Conservation (phyloP, 371 early-diverging fungal species). For the Blakeslea trispora region DNA sequence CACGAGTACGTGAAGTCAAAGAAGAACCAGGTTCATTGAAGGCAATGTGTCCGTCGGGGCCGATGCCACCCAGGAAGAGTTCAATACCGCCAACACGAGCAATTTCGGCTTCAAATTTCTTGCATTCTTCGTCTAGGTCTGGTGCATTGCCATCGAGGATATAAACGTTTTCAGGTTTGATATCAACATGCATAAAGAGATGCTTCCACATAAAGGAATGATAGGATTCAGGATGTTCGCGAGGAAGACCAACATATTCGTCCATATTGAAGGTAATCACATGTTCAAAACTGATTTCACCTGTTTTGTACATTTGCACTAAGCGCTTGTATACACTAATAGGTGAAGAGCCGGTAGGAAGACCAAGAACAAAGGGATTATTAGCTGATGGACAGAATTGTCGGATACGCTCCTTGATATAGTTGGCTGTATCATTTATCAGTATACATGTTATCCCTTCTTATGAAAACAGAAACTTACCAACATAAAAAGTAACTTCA, state of each 20-base stretch:
- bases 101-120: slow-evolving; percentile 76
- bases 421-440: slow-evolving; percentile 14
- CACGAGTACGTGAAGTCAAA: slow-evolving; percentile 79
- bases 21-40: slow-evolving; percentile 90
- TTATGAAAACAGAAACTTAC: slow-evolving; percentile 36
- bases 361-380: slow-evolving; percentile 81
- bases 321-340: slow-evolving; percentile 66
- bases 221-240: slow-evolving; percentile 82
- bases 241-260: slow-evolving; percentile 61
- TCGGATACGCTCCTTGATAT: slow-evolving; percentile 58
- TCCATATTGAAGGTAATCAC: slow-evolving; percentile 70
- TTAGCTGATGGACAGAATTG: slow-evolving; percentile 75
- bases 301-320: slow-evolving; percentile 53
- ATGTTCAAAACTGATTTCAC: slow-evolving; percentile 60
- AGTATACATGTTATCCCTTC: slow-evolving; percentile 9
- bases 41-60: slow-evolving; percentile 89
- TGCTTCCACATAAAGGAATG: slow-evolving; percentile 88
- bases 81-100: slow-evolving; percentile 63
- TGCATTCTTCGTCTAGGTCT: slow-evolving; percentile 78
- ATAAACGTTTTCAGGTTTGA: slow-evolving; percentile 77
- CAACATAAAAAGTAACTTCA: slow-evolving; percentile 63
- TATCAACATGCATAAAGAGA: slow-evolving; percentile 82
- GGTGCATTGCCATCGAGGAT: slow-evolving; percentile 83
- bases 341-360: slow-evolving; percentile 83
- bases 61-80: slow-evolving; percentile 55